These are phyloP conservation scores for Edaphochlamys debaryana DNA, from an alignment of 139 green algal species.

Conservation along the genomic window DNA sequence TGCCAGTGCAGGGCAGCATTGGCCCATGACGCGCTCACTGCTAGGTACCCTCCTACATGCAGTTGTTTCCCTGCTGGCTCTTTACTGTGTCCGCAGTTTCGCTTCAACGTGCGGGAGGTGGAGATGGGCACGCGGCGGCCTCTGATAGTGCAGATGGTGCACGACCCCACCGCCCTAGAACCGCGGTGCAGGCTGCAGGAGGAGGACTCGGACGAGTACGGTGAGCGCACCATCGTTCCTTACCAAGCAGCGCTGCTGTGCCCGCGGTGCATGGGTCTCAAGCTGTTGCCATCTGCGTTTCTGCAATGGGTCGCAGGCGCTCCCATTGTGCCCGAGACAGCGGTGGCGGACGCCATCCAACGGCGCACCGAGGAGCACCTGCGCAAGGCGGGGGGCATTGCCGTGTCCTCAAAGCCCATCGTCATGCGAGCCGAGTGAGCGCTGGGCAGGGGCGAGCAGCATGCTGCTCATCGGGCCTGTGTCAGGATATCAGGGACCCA, in stretches of 20 bases:
- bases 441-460: neutral
- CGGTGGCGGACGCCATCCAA: slow-evolving; percentile 83
- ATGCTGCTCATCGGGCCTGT: too few relatives aligned
- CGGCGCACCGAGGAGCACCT: slow-evolving; percentile 87
- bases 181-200: slow-evolving; percentile 89
- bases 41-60: too few relatives aligned
- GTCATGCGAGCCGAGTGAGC: slow-evolving; percentile 83
- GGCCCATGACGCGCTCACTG: too few relatives aligned
- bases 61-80: too few relatives aligned
- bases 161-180: slow-evolving; percentile 77
- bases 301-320: slow-evolving; percentile 49
- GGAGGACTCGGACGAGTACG: slow-evolving; percentile 86
- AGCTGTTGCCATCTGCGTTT: too few relatives aligned
- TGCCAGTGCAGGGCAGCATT: too few relatives aligned
- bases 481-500: too few relatives aligned
- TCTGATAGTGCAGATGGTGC: slow-evolving; percentile 87
- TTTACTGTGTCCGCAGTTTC: slow-evolving; percentile 67
- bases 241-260: too few relatives aligned
- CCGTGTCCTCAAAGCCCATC: slow-evolving; percentile 85
- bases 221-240: neutral
- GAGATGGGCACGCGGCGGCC: slow-evolving; percentile 93
- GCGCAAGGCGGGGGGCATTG: slow-evolving; percentile 66
- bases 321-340: slow-evolving; percentile 79
- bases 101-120: slow-evolving; percentile 90
- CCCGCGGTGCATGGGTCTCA: too few relatives aligned